phyloP scores from a whole-genome alignment of 2,329 filamentous ascomycete species.

The Aspergillus quadrilineatus region DNA sequence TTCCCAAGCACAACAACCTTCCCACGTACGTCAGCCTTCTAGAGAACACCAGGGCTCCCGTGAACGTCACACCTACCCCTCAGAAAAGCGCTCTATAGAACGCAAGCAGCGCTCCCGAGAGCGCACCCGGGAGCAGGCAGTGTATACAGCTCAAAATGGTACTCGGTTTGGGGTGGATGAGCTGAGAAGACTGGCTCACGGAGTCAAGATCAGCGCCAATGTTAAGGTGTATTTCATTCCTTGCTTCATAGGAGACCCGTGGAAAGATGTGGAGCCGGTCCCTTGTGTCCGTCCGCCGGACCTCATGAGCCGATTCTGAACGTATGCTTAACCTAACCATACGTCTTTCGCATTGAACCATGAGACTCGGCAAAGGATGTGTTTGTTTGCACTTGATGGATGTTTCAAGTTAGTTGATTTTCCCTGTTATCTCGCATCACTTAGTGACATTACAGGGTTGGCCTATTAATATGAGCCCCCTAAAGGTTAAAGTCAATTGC shows the following conservation, averaged over 20 bases:
- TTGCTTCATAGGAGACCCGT: slow-evolving; percentile 24
- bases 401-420: neutral
- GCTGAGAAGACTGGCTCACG: slow-evolving; percentile 17
- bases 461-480: too few relatives aligned
- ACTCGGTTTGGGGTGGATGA: slow-evolving; percentile 17
- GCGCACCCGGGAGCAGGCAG: neutral
- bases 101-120: too few relatives aligned
- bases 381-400: neutral
- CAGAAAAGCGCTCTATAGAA: too few relatives aligned
- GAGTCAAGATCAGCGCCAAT: slow-evolving; percentile 15
- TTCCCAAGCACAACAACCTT: neutral
- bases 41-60: neutral
- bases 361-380: neutral
- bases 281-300: neutral
- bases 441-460: too few relatives aligned
- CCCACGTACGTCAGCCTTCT: neutral
- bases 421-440: too few relatives aligned
- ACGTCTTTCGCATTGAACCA: neutral
- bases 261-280: slow-evolving; percentile 17
- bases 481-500: too few relatives aligned
- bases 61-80: too few relatives aligned
- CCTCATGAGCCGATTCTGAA: neutral
- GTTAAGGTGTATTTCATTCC: slow-evolving; percentile 20
- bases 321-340: neutral
- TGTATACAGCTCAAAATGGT: slow-evolving; percentile 27